Evolutionary conservation across 148 eudicot species (phyloP).

Genomic region (Cornus kousa): DNA sequence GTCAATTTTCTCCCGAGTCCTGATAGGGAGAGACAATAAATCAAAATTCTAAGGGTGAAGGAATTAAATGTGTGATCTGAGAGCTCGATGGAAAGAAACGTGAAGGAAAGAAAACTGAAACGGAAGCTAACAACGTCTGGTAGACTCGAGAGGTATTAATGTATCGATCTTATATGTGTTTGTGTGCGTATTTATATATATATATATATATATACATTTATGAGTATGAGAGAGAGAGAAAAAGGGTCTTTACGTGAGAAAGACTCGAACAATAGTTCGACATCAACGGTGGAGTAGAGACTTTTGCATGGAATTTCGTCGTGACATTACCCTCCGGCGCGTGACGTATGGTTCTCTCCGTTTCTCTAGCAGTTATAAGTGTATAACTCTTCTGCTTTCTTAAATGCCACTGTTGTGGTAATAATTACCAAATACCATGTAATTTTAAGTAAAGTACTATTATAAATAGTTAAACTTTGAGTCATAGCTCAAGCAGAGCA

Average conservation of each 20-base stretch:
- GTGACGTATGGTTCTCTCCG: neutral
- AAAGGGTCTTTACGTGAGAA: slow-evolving; percentile 17
- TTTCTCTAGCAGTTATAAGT: neutral
- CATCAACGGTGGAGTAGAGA: slow-evolving; percentile 1
- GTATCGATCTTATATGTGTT: neutral
- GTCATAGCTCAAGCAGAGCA: too few species aligned
- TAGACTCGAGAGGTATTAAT: neutral
- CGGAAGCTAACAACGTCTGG: neutral
- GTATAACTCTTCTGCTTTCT: neutral
- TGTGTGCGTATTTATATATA: neutral
- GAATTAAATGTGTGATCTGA: neutral
- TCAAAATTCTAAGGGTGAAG: too few species aligned
- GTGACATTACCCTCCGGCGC: slow-evolving; percentile 21
- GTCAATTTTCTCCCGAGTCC: neutral
- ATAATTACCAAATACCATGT: neutral
- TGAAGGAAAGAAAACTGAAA: neutral
- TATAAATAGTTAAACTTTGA: too few species aligned
- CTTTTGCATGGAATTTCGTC: slow-evolving; percentile 30
- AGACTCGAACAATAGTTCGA: slow-evolving; percentile 11
- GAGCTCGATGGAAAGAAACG: neutral
- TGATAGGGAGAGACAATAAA: neutral
- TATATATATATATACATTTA: too few species aligned
- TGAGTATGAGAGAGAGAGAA: slow-evolving; percentile 3
- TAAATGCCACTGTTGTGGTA: too few species aligned
- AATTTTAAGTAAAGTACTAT: neutral